Evolutionary conservation across 768 basidiomycete genomes (phyloP).

Genomic region (Pholiota molesta): DNA sequence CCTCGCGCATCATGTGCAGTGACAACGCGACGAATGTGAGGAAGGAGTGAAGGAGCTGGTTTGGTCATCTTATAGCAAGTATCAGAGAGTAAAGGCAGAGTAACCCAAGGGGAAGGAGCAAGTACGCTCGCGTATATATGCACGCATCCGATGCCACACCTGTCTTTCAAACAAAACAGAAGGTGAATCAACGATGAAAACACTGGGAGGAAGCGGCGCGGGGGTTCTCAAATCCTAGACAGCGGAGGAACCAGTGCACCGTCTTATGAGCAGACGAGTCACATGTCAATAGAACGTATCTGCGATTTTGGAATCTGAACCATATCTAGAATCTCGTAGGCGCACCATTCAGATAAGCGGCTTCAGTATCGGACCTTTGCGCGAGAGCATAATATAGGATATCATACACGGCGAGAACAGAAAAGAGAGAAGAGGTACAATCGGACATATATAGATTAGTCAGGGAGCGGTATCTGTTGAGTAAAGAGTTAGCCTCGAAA

Average conservation of each 20-base stretch:
- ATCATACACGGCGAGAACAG: conserved; percentile 19
- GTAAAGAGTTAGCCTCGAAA: neutral
- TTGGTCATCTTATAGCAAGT: conserved; percentile 29
- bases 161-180: neutral
- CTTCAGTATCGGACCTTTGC: neutral
- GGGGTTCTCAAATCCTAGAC: neutral
- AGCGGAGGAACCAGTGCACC: neutral
- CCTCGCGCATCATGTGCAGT: conserved; percentile 50
- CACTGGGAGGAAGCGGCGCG: neutral
- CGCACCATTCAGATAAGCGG: neutral
- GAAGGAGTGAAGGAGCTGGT: conserved; percentile 27
- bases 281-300: neutral
- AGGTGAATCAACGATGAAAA: neutral
- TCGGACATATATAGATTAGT: neutral
- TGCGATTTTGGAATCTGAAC: neutral
- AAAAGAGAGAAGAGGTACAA: neutral
- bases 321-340: neutral
- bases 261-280: neutral
- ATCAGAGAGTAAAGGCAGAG: conserved; percentile 9
- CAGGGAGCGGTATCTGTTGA: conserved; percentile 46
- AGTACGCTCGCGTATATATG: neutral
- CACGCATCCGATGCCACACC: neutral
- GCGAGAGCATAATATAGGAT: neutral
- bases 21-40: conserved; percentile 51
- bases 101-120: neutral